These are phyloP conservation scores for Akanthomyces uredinophilus DNA, from an alignment of 2,329 filamentous ascomycete species.

Conservation along the genomic window DNA sequence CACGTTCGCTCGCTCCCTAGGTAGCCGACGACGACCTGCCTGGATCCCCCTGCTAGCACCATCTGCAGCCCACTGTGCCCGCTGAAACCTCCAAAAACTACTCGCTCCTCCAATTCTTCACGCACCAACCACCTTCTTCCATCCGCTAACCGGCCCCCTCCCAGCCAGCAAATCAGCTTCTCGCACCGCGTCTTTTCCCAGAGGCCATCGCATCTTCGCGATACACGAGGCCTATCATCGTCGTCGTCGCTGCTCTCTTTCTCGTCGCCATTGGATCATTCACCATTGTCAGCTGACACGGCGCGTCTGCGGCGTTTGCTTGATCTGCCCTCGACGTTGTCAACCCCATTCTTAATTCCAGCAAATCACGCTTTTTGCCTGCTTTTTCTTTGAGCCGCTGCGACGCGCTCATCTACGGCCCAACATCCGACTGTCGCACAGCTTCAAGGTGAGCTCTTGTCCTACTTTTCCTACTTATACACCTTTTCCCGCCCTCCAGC, in stretches of 20 bases:
- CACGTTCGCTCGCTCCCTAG: no score
- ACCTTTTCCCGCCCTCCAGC: not conserved
- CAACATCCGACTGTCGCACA: conserved; percentile 14
- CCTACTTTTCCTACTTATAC: not conserved
- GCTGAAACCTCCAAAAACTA: conserved; percentile 13
- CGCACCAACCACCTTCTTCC: conserved; percentile 16
- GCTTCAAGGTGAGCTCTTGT: conserved; percentile 5
- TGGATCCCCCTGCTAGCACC: conserved; percentile 7
- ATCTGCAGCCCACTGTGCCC: conserved; percentile 13
- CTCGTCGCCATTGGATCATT: conserved; percentile 42
- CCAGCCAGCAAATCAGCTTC: conserved; percentile 16
- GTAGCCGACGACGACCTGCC: not conserved
- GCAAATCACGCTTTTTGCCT: conserved; percentile 11
- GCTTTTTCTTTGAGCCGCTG: conserved; percentile 4
- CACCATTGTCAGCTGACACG: conserved; percentile 47
- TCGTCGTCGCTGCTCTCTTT: conserved; percentile 32
- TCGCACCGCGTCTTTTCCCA: conserved; percentile 14
- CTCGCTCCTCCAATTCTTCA: conserved; percentile 7
- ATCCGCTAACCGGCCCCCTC: conserved; percentile 16
- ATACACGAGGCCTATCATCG: conserved; percentile 48
- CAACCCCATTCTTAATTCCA: not conserved
- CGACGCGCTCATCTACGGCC: conserved; percentile 11
- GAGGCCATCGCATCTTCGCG: conserved; percentile 31
- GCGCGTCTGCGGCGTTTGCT: conserved; percentile 29
- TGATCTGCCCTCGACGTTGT: conserved; percentile 21